These are phyloP conservation scores for Nakaseomyces nivariensis DNA, from an alignment of 1,139 yeast species.

Conservation along the genomic window DNA sequence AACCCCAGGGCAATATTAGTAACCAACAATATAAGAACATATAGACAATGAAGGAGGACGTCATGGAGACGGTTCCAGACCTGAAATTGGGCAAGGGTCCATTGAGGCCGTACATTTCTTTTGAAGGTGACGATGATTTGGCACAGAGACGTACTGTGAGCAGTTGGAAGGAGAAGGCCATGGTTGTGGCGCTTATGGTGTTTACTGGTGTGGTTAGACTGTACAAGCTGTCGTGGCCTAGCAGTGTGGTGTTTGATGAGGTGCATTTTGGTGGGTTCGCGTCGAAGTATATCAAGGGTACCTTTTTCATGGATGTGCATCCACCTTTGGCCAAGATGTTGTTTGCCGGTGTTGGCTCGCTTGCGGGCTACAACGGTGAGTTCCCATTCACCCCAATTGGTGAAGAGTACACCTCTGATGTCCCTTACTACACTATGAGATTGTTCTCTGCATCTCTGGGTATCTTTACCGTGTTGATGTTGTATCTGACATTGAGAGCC, in stretches of 20 bases:
- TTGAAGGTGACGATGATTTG: constrained; percentile 37
- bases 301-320: constrained; percentile 84
- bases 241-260: constrained; percentile 88
- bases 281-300: constrained; percentile 59
- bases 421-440: constrained; percentile 79
- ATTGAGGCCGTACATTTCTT: constrained; percentile 32
- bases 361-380: constrained; percentile 72
- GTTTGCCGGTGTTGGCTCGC: constrained; percentile 62
- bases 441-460: constrained; percentile 78
- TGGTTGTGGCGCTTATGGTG: constrained; percentile 42
- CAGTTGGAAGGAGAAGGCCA: constrained; percentile 31
- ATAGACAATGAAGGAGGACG: background rate
- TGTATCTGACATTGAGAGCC: constrained; percentile 72
- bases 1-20: no score
- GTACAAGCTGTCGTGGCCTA: constrained; percentile 53
- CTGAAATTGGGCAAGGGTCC: constrained; percentile 35
- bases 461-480: constrained; percentile 61
- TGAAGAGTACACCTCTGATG: constrained; percentile 44
- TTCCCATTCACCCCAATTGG: constrained; percentile 70
- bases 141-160: constrained; percentile 31
- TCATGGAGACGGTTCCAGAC: constrained; percentile 29
- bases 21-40: no score
- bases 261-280: constrained; percentile 79
- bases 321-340: constrained; percentile 90
- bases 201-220: constrained; percentile 51